Evolutionary conservation across 1,139 yeast genomes (phyloP).

Genomic region (Saccharomycopsis crataegensis): DNA sequence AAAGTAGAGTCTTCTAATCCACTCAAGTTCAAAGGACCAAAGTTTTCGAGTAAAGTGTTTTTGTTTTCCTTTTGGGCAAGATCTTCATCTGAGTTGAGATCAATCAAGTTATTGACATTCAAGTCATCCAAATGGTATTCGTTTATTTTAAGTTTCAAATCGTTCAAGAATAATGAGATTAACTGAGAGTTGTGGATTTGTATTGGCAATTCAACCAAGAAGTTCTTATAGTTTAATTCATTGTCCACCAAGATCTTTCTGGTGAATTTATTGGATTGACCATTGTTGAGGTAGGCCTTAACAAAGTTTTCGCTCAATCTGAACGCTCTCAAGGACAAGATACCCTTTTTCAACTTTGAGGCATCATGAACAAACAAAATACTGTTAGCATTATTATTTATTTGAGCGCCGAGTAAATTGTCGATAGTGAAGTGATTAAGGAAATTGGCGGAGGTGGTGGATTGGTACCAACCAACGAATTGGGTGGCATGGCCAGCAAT

Average conservation of each 20-base stretch:
- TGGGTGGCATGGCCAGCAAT: constrained; percentile 64
- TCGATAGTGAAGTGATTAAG: constrained; percentile 61
- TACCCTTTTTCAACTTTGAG: constrained; percentile 47
- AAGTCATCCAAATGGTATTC: constrained; percentile 11
- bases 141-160: constrained; percentile 23
- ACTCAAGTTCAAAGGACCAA: constrained; percentile 34
- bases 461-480: constrained; percentile 78
- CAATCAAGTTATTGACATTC: constrained; percentile 15
- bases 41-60: constrained; percentile 21
- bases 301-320: constrained; percentile 62
- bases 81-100: constrained; percentile 15
- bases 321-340: constrained; percentile 58
- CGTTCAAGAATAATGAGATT: constrained; percentile 35
- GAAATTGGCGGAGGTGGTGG: constrained; percentile 62
- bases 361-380: constrained; percentile 70
- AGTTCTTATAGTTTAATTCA: constrained; percentile 58
- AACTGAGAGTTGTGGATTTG: constrained; percentile 54
- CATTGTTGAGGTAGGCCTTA: constrained; percentile 40
- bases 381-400: constrained; percentile 50
- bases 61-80: background rate
- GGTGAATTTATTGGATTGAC: constrained; percentile 50
- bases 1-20: constrained; percentile 29
- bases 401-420: constrained; percentile 59
- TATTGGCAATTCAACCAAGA: constrained; percentile 69
- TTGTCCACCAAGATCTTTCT: constrained; percentile 55